phyloP scores from a whole-genome alignment of 2,329 filamentous ascomycete species.

The Westerdykella sp. region DNA sequence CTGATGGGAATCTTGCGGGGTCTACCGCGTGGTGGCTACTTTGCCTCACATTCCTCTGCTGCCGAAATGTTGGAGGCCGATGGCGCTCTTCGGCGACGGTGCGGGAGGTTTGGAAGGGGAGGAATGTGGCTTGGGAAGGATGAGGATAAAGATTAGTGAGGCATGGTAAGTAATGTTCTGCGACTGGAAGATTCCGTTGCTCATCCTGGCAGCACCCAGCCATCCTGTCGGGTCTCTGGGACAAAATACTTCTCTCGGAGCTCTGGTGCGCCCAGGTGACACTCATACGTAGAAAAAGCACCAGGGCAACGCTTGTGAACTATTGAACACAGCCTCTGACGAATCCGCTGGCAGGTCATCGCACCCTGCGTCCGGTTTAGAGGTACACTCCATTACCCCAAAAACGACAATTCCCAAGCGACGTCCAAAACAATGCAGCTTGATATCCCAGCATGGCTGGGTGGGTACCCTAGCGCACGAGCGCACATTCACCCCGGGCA shows the following conservation, averaged over 20 bases:
- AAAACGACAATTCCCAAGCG: conserved; percentile 3
- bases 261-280: too few species aligned
- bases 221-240: conserved; percentile 1
- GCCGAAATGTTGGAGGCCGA: conserved; percentile 33
- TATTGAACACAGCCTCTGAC: too few species aligned
- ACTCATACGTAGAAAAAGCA: too few species aligned
- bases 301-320: too few species aligned
- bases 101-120: conserved; percentile 44
- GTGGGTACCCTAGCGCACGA: conserved; percentile 6
- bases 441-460: background rate
- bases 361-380: too few species aligned
- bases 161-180: background rate
- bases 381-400: too few species aligned
- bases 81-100: conserved; percentile 42
- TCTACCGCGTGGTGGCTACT: conserved; percentile 38
- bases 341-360: too few species aligned
- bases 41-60: conserved; percentile 13
- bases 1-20: conserved; percentile 59
- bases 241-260: conserved; percentile 5
- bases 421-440: conserved; percentile 1
- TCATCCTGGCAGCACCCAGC: background rate
- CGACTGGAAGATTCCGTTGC: background rate
- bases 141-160: conserved; percentile 19
- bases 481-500: conserved; percentile 9
- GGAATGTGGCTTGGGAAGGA: conserved; percentile 47